Evolutionary conservation across 768 basidiomycete genomes (phyloP).

Genomic region (Russula foetens): DNA sequence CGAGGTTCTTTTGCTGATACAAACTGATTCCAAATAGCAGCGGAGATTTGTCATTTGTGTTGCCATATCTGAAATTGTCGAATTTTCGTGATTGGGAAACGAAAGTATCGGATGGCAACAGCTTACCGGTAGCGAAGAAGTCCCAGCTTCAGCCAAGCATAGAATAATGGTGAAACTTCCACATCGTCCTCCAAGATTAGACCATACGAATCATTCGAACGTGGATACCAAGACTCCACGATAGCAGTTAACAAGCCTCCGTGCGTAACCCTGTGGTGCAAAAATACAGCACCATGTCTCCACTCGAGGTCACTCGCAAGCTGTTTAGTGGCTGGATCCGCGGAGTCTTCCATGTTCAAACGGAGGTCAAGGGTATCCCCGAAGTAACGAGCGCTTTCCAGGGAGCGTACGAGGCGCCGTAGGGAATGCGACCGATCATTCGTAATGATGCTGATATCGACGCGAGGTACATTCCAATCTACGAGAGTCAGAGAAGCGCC

Average conservation of each 20-base stretch:
- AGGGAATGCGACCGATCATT: constrained; percentile 69
- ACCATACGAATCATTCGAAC: constrained; percentile 63
- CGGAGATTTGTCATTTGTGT: constrained; percentile 30
- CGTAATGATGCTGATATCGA: constrained; percentile 72
- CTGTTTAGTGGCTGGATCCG: constrained; percentile 51
- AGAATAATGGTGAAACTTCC: constrained; percentile 77
- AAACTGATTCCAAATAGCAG: constrained; percentile 73
- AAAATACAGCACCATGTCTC: constrained; percentile 48
- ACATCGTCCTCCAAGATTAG: constrained; percentile 81
- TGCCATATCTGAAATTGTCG: constrained; percentile 50
- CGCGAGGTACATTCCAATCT: constrained; percentile 70
- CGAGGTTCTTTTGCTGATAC: constrained; percentile 79
- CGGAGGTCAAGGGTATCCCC: constrained; percentile 59
- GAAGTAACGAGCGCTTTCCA: constrained; percentile 50
- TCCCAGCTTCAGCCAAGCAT: constrained; percentile 80
- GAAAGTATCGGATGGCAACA: not conserved
- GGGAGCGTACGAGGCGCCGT: constrained; percentile 53
- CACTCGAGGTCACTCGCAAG: constrained; percentile 47
- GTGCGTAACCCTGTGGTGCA: constrained; percentile 69
- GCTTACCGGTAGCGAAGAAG: constrained; percentile 63
- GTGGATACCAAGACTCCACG: constrained; percentile 86
- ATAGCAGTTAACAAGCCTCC: constrained; percentile 77
- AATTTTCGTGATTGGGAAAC: not conserved
- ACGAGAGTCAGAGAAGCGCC: constrained; percentile 16
- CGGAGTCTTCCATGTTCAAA: constrained; percentile 70